Base-by-base conservation (phyloP, 179 eudicot species). In the Sideroxylon spinosum region DNA sequence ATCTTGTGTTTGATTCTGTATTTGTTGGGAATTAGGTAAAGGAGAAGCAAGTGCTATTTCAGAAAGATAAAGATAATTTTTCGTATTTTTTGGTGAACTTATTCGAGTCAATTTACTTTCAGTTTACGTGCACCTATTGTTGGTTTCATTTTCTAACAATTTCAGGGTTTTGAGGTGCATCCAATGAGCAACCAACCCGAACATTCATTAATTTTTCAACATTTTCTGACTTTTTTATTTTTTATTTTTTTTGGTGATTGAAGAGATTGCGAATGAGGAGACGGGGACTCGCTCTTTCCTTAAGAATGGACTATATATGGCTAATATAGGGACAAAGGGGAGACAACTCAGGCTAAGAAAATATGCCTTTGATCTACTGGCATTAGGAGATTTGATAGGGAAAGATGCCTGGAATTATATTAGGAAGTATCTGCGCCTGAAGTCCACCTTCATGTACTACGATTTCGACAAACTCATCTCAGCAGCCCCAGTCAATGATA, bases 231-330 rank as follows among this genome's bases (percentile, higher is more conserved):
- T 12, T 20, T 16, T n/a, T 20, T 9, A n/a, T 23, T 20, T 22
- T 9, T 68, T 17, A 12, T 19, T 28, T 7, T 49, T 4, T 16
- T 9, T 55, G 14, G 14, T 12, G 63, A 76, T 61, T 77, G 81
- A 77, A 92, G 97, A 89, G 78, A 94, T 94, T 11, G 81, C 77
- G 16, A 94, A 94, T 77, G 90, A 89, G 72, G 91, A 90, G 68
- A 94, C 95, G 7, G 97, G 97, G 70, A 92, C 94, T 19, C 88
- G 98, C 52, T 78, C 95, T 6, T 94, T 94, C 79, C 82, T 92
- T 23, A 92, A 86, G 88, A 81, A 69, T 7, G 88, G 91, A 7
- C 52, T 91, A 11, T 92, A 81, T 86, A 91, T 92, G n/a, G 94
- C 98, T 7, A 83, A 92, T 81, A 88, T 91, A 0, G 97, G 98